phyloP scores from a whole-genome alignment of 176 grass and related monocot species.

The Hyparrhenia diplandra region DNA sequence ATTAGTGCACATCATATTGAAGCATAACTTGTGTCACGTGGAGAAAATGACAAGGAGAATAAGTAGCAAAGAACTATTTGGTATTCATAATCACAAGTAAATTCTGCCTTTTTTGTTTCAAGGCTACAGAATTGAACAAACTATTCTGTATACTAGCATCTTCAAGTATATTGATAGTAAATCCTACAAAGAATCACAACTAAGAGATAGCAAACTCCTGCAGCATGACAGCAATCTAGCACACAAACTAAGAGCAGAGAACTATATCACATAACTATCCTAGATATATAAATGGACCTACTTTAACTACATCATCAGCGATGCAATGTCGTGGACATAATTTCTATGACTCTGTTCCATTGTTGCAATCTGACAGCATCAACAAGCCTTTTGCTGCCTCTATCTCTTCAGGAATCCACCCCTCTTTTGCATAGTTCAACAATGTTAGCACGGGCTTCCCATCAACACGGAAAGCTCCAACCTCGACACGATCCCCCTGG shows the following conservation, averaged over 20 bases:
- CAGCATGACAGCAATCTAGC: not conserved
- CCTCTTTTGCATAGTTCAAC: not conserved
- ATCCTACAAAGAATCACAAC: not conserved
- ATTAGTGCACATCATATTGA: not conserved
- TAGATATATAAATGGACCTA: not conserved
- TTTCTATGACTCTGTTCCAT: not conserved
- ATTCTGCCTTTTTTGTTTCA: not conserved
- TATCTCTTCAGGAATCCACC: not conserved
- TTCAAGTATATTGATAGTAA: not conserved
- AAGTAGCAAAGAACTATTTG: not conserved
- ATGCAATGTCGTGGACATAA: not conserved
- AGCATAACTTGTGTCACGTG: not conserved
- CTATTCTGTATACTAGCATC: not conserved
- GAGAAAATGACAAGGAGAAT: not conserved
- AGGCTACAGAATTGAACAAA: not conserved
- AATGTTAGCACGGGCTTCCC: not conserved
- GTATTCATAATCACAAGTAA: not conserved
- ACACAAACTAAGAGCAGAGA: constrained; percentile 4
- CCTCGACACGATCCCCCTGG: not conserved
- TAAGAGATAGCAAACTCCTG: not conserved
- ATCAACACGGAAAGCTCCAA: constrained; percentile 1
- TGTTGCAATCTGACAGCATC: not conserved
- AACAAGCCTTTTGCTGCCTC: not conserved
- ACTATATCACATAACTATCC: not conserved
- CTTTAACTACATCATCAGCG: not conserved